Evolutionary conservation across 306 rosid genomes (phyloP).

Genomic region (Abrus pulchellus): DNA sequence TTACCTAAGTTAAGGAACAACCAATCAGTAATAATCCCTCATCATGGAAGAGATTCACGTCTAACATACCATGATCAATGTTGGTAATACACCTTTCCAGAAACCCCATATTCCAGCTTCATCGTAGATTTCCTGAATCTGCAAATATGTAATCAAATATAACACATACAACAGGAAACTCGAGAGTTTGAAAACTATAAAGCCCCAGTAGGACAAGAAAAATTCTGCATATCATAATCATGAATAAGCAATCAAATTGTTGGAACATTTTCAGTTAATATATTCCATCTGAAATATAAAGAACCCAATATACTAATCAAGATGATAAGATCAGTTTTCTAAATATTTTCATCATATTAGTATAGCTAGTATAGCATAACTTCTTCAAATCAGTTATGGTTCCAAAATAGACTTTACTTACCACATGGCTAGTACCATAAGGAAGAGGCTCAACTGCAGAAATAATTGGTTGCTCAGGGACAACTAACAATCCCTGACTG

Average conservation of each 20-base stretch:
- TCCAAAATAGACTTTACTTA: conserved; percentile 51
- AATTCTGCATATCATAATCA: conserved; percentile 10
- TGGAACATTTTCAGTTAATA: conserved; percentile 13
- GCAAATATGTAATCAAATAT: conserved; percentile 39
- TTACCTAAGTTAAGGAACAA: conserved; percentile 72
- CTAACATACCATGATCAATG: conserved; percentile 88
- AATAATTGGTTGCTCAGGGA: conserved; percentile 56
- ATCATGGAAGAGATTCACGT: conserved; percentile 45
- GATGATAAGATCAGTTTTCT: conserved; percentile 12
- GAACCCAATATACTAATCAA: conserved; percentile 19
- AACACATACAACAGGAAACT: conserved; percentile 14
- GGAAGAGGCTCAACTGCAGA: conserved; percentile 71
- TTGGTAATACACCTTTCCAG: conserved; percentile 95
- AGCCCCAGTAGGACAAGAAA: conserved; percentile 6
- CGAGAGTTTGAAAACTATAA: conserved; percentile 18
- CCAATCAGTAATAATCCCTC: conserved; percentile 53
- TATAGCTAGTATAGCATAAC: conserved; percentile 26
- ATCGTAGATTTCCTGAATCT: conserved; percentile 84
- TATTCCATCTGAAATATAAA: conserved; percentile 16
- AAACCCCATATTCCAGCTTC: conserved; percentile 89
- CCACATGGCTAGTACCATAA: conserved; percentile 77
- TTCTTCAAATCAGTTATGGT: not conserved
- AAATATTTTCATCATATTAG: conserved; percentile 2
- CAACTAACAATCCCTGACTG: conserved; percentile 45
- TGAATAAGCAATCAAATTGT: conserved; percentile 18